Evolutionary conservation across 805 yeast species (phyloP).

Genomic region (Kodamaea jinghongensis): DNA sequence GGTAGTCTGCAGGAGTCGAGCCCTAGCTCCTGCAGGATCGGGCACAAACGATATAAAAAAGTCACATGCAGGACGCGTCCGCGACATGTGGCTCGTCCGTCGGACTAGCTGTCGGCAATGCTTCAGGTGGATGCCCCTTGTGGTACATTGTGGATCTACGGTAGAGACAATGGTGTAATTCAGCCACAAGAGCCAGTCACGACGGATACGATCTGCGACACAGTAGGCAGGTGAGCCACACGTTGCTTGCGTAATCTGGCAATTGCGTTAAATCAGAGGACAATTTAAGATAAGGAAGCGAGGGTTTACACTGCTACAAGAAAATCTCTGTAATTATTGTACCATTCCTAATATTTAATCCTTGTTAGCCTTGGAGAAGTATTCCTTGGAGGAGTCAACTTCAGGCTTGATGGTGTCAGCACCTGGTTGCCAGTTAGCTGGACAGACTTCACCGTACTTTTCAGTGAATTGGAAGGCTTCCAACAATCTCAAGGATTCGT

Average conservation of each 20-base stretch:
- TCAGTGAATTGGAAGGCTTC: conserved; percentile 99
- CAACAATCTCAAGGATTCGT: conserved; percentile 93
- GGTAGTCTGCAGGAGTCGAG: too few relatives aligned
- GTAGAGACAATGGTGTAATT: too few relatives aligned
- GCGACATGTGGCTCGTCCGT: too few relatives aligned
- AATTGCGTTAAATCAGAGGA: neutral
- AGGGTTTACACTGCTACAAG: neutral
- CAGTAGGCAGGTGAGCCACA: neutral
- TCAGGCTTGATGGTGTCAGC: conserved; percentile 85
- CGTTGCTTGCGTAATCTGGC: too few relatives aligned
- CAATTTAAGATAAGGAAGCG: neutral
- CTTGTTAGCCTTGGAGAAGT: conserved; percentile 69
- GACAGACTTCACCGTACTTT: conserved; percentile 98
- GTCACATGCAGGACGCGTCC: too few relatives aligned
- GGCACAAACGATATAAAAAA: too few relatives aligned
- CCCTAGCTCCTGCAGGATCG: too few relatives aligned
- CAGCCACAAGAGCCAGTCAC: too few relatives aligned
- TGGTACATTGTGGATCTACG: too few relatives aligned
- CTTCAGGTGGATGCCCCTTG: too few relatives aligned
- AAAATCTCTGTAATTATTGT: neutral
- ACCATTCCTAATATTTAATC: conserved; percentile 5
- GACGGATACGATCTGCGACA: neutral
- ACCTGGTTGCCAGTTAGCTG: conserved; percentile 96
- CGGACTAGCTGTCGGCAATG: too few relatives aligned
- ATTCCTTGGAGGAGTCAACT: conserved; percentile 83